Evolutionary conservation across 768 basidiomycete species (phyloP).

Genomic region (Macrocybe gigantea): DNA sequence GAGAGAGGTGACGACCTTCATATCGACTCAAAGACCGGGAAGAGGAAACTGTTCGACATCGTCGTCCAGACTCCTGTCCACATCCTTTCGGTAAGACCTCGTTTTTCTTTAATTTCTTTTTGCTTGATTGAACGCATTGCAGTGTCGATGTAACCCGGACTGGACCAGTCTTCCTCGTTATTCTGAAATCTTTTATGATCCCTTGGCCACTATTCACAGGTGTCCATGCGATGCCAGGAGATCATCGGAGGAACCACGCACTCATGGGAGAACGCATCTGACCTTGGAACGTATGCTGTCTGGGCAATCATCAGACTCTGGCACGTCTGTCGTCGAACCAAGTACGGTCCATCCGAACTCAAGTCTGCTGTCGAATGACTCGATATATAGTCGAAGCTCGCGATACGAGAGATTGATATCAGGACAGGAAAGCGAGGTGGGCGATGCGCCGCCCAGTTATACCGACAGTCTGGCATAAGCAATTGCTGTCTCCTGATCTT

Average conservation of each 20-base stretch:
- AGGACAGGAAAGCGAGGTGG: conserved; percentile 74
- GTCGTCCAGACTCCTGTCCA: conserved; percentile 81
- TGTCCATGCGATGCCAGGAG: conserved; percentile 39
- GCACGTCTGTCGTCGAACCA: conserved; percentile 28
- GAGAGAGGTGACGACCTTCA: conserved; percentile 70
- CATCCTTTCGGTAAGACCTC: conserved; percentile 70
- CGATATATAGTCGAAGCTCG: conserved; percentile 34
- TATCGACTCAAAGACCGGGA: conserved; percentile 60
- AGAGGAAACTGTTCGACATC: conserved; percentile 81
- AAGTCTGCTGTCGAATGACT: conserved; percentile 13
- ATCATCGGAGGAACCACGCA: conserved; percentile 8
- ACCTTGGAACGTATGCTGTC: conserved; percentile 24
- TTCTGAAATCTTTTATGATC: conserved; percentile 39
- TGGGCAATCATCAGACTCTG: conserved; percentile 28
- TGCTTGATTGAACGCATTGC: conserved; percentile 1
- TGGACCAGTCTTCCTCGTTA: conserved; percentile 80
- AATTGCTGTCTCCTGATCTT: too few species aligned
- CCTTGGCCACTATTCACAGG: conserved; percentile 22
- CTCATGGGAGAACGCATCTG: conserved; percentile 2
- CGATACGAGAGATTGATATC: conserved; percentile 78
- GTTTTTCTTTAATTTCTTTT: neutral
- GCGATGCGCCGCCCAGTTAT: conserved; percentile 86
- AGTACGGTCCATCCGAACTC: conserved; percentile 22
- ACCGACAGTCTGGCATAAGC: conserved; percentile 7
- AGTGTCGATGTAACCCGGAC: conserved; percentile 82